These are phyloP conservation scores for Camellia sinensis DNA, from an alignment of 148 eudicot species.

Conservation along the genomic window DNA sequence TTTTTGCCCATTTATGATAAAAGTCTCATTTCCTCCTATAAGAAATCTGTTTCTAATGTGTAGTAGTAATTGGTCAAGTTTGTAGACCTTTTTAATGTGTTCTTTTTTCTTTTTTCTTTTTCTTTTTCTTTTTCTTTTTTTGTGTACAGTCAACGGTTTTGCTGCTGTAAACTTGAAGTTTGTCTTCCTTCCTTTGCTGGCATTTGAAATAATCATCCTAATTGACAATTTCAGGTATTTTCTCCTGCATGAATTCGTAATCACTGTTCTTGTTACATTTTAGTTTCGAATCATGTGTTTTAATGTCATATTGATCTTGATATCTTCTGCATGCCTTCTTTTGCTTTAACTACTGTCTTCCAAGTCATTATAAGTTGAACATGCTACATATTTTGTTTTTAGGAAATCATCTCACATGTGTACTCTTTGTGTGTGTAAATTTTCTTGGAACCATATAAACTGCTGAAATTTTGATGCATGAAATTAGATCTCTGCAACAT, in stretches of 20 bases:
- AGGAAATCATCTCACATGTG: neutral
- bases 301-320: neutral
- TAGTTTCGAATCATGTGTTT: neutral
- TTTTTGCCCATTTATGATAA: neutral
- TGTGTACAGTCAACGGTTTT: constrained; percentile 47
- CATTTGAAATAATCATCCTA: constrained; percentile 64
- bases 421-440: neutral
- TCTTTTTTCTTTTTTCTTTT: neutral
- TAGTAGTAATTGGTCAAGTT: neutral
- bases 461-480: neutral
- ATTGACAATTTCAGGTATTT: constrained; percentile 92
- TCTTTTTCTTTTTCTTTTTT: neutral
- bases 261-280: neutral
- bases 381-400: neutral
- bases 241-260: neutral
- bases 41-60: neutral
- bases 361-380: neutral
- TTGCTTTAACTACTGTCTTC: neutral
- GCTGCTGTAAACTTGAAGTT: constrained; percentile 69
- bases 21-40: neutral
- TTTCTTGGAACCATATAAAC: neutral
- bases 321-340: constrained; percentile 3
- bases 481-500: no score
- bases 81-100: constrained; percentile 13
- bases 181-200: constrained; percentile 83